Base-by-base conservation (phyloP, 768 basidiomycete species). In the Amylocystis lapponica region DNA sequence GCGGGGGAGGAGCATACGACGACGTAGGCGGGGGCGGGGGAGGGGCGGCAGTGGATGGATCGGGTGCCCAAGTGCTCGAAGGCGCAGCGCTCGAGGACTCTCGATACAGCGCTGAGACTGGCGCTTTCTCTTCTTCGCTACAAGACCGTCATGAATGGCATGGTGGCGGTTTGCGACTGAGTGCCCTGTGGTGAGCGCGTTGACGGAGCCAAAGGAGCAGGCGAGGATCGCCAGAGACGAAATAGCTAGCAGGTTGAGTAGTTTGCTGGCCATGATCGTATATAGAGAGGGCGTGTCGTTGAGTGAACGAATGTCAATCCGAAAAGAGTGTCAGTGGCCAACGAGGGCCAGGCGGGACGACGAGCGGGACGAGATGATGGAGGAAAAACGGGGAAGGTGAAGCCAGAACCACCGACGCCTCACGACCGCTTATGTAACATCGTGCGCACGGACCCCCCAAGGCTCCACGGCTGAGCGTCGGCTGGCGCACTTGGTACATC, bases 161-260 rank as follows among this genome's bases (percentile, higher is more conserved):
- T 73, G 67, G 50, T 81, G 67, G 49, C 81, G 75, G 36, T 64
- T 73, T 27, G 69, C 56, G 54, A 68, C 52, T 41, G 50, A 47
- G 32, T 50, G 40, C 31, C 41, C 46, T 20, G 44, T 60, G 16
- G 35, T 58, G 38, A 88, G 67, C 6, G 84, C 85, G 50, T 67
- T 67, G 30, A 66, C 76, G 19, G 73, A 69, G 6, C 66, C 44
- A 43, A 75, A 69, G 5, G 78, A 71, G 51, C 68, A 66, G 36
- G 75, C 68, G 47, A 86, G 46, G 48, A 86, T 54, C 17, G 79
- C 74, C 40, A 88, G 56, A 20, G 79, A 67, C 13, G 76, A 66
- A 30, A 87, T 48, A 17, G 83, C 74, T 41, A 87, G 21, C 47
- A 86, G 61, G 54, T 73, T 74, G 56, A 83, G 55, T 36, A 83